These are phyloP conservation scores for Chaetomium tenue DNA, from an alignment of 495 filamentous ascomycete species.

Conservation along the genomic window DNA sequence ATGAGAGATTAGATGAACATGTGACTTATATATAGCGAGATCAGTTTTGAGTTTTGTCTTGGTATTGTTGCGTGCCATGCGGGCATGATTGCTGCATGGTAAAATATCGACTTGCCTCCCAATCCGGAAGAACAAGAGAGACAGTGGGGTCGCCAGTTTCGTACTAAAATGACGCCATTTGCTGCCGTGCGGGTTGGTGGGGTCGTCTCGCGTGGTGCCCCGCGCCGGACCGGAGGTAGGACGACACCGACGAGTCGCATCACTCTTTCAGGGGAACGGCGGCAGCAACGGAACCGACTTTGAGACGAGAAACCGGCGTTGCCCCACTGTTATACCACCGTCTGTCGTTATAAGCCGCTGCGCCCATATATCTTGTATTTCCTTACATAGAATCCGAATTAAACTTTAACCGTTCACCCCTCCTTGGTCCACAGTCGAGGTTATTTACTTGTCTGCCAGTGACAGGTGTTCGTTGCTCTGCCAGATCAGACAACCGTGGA, in stretches of 20 bases:
- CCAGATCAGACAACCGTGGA: neutral
- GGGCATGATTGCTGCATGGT: no score
- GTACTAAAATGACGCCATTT: slow-evolving; percentile 32
- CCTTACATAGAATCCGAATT: no score
- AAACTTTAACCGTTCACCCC: no score
- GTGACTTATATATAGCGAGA: neutral
- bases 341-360: no score
- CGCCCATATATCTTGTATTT: no score
- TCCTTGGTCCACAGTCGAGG: neutral
- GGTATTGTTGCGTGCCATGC: no score
- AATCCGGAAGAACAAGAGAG: no score
- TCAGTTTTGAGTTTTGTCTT: neutral
- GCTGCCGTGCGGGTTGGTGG: slow-evolving; percentile 13
- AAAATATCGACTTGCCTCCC: no score
- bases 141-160: neutral
- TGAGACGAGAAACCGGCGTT: no score
- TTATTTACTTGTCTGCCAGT: neutral
- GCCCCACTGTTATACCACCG: no score
- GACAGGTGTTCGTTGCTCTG: neutral
- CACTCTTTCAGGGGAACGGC: no score
- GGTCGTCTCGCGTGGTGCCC: slow-evolving; percentile 3
- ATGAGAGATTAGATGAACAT: neutral
- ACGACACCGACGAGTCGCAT: neutral
- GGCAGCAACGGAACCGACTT: no score
- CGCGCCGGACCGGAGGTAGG: slow-evolving; percentile 21